Conservation (phyloP, 306 rosid genomes). For the Lupinus albus region DNA sequence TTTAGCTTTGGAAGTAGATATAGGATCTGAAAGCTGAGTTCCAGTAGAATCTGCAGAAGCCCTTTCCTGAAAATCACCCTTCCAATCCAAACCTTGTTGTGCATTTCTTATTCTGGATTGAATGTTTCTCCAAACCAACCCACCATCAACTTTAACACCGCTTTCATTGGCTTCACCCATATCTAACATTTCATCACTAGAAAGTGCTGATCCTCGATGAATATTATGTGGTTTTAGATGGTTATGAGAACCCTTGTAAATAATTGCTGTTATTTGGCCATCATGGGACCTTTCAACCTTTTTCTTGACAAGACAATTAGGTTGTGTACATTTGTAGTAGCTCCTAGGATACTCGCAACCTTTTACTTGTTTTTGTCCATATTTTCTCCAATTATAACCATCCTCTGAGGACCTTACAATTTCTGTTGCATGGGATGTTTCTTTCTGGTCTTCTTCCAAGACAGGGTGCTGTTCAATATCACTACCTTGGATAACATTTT, state of each 20-base stretch:
- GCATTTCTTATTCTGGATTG: slow-evolving; percentile 50
- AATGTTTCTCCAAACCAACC: slow-evolving; percentile 54
- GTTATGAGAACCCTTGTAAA: slow-evolving; percentile 81
- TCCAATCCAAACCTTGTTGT: slow-evolving; percentile 52
- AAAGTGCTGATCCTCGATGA: slow-evolving; percentile 56
- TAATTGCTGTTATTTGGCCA: slow-evolving; percentile 88
- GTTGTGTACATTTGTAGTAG: slow-evolving; percentile 81
- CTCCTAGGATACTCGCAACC: slow-evolving; percentile 95
- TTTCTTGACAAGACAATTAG: slow-evolving; percentile 85
- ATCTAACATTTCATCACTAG: slow-evolving; percentile 56
- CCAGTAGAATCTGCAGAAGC: slow-evolving; percentile 61
- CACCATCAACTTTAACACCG: slow-evolving; percentile 51
- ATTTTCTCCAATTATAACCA: slow-evolving; percentile 94
- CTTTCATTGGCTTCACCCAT: slow-evolving; percentile 57
- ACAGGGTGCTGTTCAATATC: slow-evolving; percentile 41
- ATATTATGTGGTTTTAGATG: slow-evolving; percentile 65
- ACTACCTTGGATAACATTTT: slow-evolving; percentile 42
- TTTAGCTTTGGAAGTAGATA: slow-evolving; percentile 52
- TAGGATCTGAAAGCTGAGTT: slow-evolving; percentile 63
- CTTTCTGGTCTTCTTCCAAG: slow-evolving; percentile 58
- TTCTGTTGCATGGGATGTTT: slow-evolving; percentile 47
- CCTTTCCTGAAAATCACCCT: slow-evolving; percentile 64
- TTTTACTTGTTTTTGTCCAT: slow-evolving; percentile 94
- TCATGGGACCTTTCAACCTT: slow-evolving; percentile 89
- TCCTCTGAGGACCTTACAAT: slow-evolving; percentile 65